Evolutionary conservation across 2,329 filamentous ascomycete genomes (phyloP), one percentile per base, ranked within the genome.

Genomic region (Epichloe baconii): DNA sequence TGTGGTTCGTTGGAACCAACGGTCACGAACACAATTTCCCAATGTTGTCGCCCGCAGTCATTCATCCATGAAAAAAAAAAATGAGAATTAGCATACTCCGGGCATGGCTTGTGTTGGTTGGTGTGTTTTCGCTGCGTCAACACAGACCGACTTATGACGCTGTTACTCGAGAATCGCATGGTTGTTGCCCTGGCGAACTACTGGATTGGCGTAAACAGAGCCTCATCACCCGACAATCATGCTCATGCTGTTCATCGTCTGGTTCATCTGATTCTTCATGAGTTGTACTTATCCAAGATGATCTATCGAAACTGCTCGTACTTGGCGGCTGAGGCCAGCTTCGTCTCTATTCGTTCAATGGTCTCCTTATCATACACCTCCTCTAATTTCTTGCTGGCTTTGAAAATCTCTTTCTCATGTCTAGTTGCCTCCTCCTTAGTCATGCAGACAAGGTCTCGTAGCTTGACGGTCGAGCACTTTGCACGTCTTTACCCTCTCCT

Each of bases 391-490:
- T 83, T 86, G 1, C 75, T 77, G 0, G 79, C 86, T 59, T 79
- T 83, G 44, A 97, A 71, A 1, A 97, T 76, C 61, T 88, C 74
- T 64, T 82, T 86, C 64, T 94, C 87, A 66, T 98, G 93, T 53
- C 78, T 75, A 15, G 75, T 70, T 3, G 86, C 87, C 67, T 96
- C 90, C 54, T 96, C 90, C 65, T 90, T 95, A 1, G 90, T 96
- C 87, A 96, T 88, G 59, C 86, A 86, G 0, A 95, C 89, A 54
- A 96, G 64, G 44, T 95, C 83, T 31, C 77, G 74, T 58, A 91
- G 68, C 35, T 74, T 67, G 4, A 97, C 58, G 3, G 75, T 77
- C n/a, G 86, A 83, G 44, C 77, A 81, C 62, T 86, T 65, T 97
- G 90, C 21, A 83, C 80, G n/a, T 82, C 76, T 41, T 80, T 78